Conservation (phyloP, 2,329 filamentous ascomycete genomes). For the Leptographium flavum region DNA sequence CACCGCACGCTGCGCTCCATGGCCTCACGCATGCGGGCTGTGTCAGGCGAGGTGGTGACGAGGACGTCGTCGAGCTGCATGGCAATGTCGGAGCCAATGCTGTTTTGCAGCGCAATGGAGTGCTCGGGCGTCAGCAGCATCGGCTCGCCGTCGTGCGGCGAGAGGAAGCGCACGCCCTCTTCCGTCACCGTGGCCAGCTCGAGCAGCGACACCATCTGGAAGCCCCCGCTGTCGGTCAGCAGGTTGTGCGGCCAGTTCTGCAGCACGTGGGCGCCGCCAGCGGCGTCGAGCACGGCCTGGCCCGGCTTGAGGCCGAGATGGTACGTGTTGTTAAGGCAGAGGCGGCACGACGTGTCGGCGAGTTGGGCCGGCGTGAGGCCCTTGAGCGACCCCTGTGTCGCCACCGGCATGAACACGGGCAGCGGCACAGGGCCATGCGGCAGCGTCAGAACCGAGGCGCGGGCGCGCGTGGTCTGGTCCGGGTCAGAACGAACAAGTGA, state of each 20-base stretch:
- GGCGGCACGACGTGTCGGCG: constrained; percentile 71
- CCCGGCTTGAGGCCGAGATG: constrained; percentile 91
- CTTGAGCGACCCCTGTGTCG: constrained; percentile 91
- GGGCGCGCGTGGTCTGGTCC: constrained; percentile 75
- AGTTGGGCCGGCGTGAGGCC: constrained; percentile 86
- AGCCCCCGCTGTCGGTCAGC: constrained; percentile 69
- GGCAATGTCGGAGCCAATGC: constrained; percentile 95
- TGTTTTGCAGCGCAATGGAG: constrained; percentile 90
- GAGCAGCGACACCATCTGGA: constrained; percentile 96
- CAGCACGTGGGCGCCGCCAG: constrained; percentile 86
- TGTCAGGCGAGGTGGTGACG: constrained; percentile 85
- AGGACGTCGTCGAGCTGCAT: constrained; percentile 99
- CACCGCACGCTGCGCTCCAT: constrained; percentile 92
- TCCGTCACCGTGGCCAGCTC: constrained; percentile 90
- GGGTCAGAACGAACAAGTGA: background rate
- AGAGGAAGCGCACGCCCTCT: constrained; percentile 89
- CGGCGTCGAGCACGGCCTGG: constrained; percentile 69
- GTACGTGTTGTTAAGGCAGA: constrained; percentile 97
- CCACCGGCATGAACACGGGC: constrained; percentile 96
- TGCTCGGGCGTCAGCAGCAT: constrained; percentile 98
- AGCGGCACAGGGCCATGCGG: constrained; percentile 85
- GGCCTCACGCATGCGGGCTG: constrained; percentile 75
- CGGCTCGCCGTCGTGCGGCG: constrained; percentile 83
- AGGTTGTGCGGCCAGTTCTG: constrained; percentile 96
- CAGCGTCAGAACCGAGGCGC: constrained; percentile 73